These are phyloP conservation scores for Blumeria hordei DNA, from an alignment of 2,329 filamentous ascomycete genomes.

Conservation along the genomic window DNA sequence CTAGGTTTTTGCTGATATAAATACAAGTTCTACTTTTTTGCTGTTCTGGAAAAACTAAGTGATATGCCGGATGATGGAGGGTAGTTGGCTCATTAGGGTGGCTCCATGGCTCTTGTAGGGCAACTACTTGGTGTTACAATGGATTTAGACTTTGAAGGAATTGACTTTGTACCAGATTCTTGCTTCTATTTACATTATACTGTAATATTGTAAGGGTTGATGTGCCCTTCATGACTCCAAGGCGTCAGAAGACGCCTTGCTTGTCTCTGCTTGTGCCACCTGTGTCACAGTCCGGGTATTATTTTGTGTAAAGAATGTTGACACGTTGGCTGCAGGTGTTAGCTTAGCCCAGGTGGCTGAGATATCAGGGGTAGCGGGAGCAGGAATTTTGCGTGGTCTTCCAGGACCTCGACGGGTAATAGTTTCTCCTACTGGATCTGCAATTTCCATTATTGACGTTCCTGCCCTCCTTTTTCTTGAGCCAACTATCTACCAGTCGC, in stretches of 20 bases:
- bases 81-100: too few relatives aligned
- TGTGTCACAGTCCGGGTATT: background rate
- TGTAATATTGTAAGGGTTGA: background rate
- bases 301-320: background rate
- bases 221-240: background rate
- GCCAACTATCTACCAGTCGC: background rate
- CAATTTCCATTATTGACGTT: background rate
- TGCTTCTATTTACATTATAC: conserved; percentile 1
- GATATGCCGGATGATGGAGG: background rate
- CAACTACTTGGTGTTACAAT: background rate
- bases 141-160: background rate
- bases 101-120: background rate
- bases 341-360: too few relatives aligned
- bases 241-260: background rate
- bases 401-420: background rate
- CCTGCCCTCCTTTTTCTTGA: background rate
- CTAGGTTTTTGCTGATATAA: background rate
- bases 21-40: background rate
- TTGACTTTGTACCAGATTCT: background rate
- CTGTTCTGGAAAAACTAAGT: background rate
- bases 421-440: background rate
- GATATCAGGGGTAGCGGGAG: background rate
- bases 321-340: background rate
- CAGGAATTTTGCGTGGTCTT: background rate
- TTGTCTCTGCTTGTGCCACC: background rate